Percentiles rank a stretch among this genome's conserved stretches.
Conservation (phyloP, 225 moss, liverwort and hornwort genomes). For the Thuidium tamariscinum region DNA sequence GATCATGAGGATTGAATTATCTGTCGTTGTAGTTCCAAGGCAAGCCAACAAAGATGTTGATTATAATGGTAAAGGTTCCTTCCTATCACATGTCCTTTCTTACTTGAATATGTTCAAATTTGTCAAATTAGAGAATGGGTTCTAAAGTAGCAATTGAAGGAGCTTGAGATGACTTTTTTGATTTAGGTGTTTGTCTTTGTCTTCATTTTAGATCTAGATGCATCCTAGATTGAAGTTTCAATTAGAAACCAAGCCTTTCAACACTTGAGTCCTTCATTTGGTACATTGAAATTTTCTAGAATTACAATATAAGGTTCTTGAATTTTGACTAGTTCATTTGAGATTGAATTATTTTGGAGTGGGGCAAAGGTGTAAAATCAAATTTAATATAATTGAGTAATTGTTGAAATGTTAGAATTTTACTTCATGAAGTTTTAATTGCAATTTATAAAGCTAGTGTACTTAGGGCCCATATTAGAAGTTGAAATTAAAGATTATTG, state of each 20-base stretch:
- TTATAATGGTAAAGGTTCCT: no score
- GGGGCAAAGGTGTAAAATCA: background rate
- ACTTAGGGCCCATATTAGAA: no score
- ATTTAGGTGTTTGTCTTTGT: no score
- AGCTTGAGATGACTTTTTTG: no score
- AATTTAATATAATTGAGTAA: background rate
- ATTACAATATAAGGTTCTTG: fast-evolving
- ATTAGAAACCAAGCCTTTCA: background rate
- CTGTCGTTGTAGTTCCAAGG: no score
- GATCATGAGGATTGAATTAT: background rate
- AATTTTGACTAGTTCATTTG: background rate
- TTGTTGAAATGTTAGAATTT: fast-evolving
- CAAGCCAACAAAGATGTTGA: no score
- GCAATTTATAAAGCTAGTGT: no score
- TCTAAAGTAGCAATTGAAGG: no score
- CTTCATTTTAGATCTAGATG: no score
- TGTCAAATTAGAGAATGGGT: no score
- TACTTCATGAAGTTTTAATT: background rate
- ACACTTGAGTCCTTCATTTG: background rate
- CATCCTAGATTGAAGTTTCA: background rate
- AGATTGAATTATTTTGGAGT: background rate
- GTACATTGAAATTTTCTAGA: background rate
- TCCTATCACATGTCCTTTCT: no score
- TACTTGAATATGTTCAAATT: no score
- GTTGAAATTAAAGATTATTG: background rate